Percentiles rank a stretch among this genome's conserved stretches.
Evolutionary conservation across 2,329 filamentous ascomycete species (phyloP).

Genomic region (Aschersonia sp.): DNA sequence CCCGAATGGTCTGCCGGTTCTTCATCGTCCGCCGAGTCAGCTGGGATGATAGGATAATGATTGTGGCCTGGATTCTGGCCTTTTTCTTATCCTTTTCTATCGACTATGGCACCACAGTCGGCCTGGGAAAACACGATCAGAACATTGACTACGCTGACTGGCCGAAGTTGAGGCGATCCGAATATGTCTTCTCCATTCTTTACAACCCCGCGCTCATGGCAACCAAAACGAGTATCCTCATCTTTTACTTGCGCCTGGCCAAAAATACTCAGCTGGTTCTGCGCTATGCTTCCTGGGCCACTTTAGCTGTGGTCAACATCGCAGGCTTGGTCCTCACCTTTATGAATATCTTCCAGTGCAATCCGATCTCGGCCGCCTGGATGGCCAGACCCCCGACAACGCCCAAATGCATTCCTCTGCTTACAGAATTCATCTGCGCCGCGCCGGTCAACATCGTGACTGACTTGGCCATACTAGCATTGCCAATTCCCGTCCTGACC

Average conservation of each 20-base stretch:
- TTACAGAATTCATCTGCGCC: slow-evolving; percentile 54
- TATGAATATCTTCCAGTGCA: slow-evolving; percentile 78
- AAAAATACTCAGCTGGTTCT: slow-evolving; percentile 64
- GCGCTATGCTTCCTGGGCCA: slow-evolving; percentile 67
- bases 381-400: slow-evolving; percentile 17
- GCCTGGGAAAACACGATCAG: slow-evolving; percentile 52
- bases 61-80: slow-evolving; percentile 61
- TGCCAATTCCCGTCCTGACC: slow-evolving; percentile 80
- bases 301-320: slow-evolving; percentile 62
- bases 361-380: slow-evolving; percentile 59
- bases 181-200: slow-evolving; percentile 51
- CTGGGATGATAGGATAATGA: slow-evolving; percentile 70
- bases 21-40: slow-evolving; percentile 58
- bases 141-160: slow-evolving; percentile 39
- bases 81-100: slow-evolving; percentile 55
- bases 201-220: slow-evolving; percentile 83
- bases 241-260: slow-evolving; percentile 78
- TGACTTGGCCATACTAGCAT: slow-evolving; percentile 71
- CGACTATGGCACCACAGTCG: slow-evolving; percentile 45
- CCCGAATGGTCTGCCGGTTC: slow-evolving; percentile 58
- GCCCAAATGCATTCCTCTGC: slow-evolving; percentile 36
- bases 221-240: slow-evolving; percentile 80
- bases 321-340: slow-evolving; percentile 69
- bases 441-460: slow-evolving; percentile 87
- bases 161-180: slow-evolving; percentile 36